phyloP scores from a whole-genome alignment of 495 filamentous ascomycete genomes.

The Echria macrotheca region DNA sequence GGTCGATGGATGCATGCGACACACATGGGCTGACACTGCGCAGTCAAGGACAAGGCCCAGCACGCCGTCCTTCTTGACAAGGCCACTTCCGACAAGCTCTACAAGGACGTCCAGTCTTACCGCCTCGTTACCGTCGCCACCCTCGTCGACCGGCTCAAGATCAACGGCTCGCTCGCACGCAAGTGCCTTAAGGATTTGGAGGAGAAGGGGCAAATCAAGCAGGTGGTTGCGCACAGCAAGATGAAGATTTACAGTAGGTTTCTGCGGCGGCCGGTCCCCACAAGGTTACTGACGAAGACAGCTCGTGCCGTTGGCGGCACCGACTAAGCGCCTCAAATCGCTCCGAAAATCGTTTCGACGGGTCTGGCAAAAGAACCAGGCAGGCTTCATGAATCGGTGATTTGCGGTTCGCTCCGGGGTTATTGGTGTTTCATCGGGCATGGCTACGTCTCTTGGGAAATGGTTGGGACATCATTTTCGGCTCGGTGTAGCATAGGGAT shows the following conservation, averaged over 20 bases:
- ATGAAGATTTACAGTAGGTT: constrained; percentile 96
- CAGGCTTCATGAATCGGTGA: constrained; percentile 22
- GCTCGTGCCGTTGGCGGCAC: constrained; percentile 56
- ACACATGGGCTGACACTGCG: constrained; percentile 8
- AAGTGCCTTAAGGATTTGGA: constrained; percentile 87
- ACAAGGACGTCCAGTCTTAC: constrained; percentile 99
- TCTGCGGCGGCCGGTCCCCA: background rate
- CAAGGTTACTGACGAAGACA: constrained; percentile 38
- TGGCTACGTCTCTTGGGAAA: constrained; percentile 29
- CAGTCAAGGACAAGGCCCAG: constrained; percentile 99
- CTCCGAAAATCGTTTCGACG: constrained; percentile 24
- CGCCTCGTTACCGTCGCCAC: constrained; percentile 97
- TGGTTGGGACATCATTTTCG: constrained; percentile 20
- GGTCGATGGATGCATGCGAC: constrained; percentile 4
- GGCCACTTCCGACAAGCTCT: constrained; percentile 79
- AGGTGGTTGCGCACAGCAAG: constrained; percentile 93
- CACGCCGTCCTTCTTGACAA: constrained; percentile 83
- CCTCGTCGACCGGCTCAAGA: constrained; percentile 99
- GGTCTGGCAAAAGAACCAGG: constrained; percentile 20
- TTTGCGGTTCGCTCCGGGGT: constrained; percentile 29
- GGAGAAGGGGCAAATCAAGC: constrained; percentile 97
- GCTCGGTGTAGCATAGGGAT: constrained; percentile 34
- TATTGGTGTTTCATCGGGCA: constrained; percentile 28
- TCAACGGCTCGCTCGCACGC: constrained; percentile 96
- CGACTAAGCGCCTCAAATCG: constrained; percentile 41